These are phyloP conservation scores for Penicillium subrubescens DNA, from an alignment of 495 filamentous ascomycete species.

Conservation along the genomic window DNA sequence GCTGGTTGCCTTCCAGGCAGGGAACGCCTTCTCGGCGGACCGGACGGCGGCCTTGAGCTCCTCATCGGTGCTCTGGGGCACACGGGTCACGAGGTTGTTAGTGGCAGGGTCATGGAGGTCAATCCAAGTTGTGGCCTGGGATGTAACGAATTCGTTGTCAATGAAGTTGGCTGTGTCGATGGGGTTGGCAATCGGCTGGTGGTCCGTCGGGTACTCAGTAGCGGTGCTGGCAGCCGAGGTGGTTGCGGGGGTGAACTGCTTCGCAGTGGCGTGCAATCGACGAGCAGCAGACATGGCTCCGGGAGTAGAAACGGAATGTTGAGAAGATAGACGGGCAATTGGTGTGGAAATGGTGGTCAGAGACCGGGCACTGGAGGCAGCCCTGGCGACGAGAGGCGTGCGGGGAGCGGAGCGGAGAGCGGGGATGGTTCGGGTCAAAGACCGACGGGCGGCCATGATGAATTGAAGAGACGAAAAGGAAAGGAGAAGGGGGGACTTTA, in stretches of 20 bases:
- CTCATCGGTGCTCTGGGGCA: constrained; percentile 89
- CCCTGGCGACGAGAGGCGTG: constrained; percentile 36
- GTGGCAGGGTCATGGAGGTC: constrained; percentile 95
- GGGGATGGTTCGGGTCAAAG: constrained; percentile 45
- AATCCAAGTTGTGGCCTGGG: constrained; percentile 78
- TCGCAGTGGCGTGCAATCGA: constrained; percentile 61
- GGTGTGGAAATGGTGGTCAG: constrained; percentile 33
- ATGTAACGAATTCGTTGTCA: constrained; percentile 84
- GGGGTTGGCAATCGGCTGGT: constrained; percentile 73
- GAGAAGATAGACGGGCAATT: constrained; percentile 21
- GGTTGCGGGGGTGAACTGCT: constrained; percentile 57
- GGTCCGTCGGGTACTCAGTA: constrained; percentile 75
- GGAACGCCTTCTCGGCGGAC: constrained; percentile 88
- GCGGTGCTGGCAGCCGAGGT: constrained; percentile 60
- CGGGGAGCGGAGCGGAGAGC: constrained; percentile 50
- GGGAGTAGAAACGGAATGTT: constrained; percentile 19
- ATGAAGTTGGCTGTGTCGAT: constrained; percentile 88
- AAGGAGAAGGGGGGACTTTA: background rate
- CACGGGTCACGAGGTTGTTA: constrained; percentile 97
- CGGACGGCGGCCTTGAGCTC: constrained; percentile 87
- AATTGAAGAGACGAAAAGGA: constrained; percentile 3
- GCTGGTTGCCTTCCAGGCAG: constrained; percentile 80
- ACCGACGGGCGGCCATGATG: constrained; percentile 51
- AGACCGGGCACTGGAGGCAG: constrained; percentile 33
- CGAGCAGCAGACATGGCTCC: constrained; percentile 33